These are phyloP conservation scores for Pilaira anomala DNA, from an alignment of 192 early-diverging fungal genomes.

Conservation along the genomic window DNA sequence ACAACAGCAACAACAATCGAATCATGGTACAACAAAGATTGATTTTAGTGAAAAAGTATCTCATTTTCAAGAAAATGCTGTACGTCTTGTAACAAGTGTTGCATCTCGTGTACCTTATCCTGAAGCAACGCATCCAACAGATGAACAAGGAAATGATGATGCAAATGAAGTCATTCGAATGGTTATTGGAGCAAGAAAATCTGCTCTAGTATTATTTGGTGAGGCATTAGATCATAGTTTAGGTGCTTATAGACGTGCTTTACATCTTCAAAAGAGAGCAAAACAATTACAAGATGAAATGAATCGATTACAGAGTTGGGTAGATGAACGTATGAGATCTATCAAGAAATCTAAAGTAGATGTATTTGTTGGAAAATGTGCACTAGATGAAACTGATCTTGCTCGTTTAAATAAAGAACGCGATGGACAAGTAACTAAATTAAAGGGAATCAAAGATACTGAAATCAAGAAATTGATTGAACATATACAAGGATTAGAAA, in stretches of 20 bases:
- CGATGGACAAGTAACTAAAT: slow-evolving; percentile 14
- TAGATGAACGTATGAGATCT: slow-evolving; percentile 23
- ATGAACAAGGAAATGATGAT: slow-evolving; percentile 25
- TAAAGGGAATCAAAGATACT: slow-evolving; percentile 12
- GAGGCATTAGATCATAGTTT: slow-evolving; percentile 32
- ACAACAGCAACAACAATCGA: slow-evolving; percentile 16
- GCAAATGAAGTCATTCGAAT: slow-evolving; percentile 29
- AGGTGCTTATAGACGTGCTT: slow-evolving; percentile 17
- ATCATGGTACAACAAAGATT: slow-evolving; percentile 16
- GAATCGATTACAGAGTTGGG: slow-evolving; percentile 12
- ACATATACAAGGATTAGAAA: slow-evolving; percentile 14
- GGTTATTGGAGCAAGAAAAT: slow-evolving; percentile 16
- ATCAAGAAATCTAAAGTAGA: slow-evolving; percentile 12
- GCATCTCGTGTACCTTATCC: slow-evolving; percentile 30
- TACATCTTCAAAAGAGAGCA: slow-evolving; percentile 24
- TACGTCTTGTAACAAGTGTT: slow-evolving; percentile 25
- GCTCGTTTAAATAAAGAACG: slow-evolving; percentile 20
- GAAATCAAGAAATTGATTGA: slow-evolving; percentile 20
- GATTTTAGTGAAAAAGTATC: slow-evolving; percentile 16
- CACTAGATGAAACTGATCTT: slow-evolving; percentile 26
- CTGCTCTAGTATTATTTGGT: slow-evolving; percentile 24
- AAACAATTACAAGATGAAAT: slow-evolving; percentile 26
- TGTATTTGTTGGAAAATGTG: slow-evolving; percentile 18
- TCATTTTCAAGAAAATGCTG: slow-evolving; percentile 24
- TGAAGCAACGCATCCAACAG: slow-evolving; percentile 4